Evolutionary conservation across 257 asterid genomes (phyloP).

Genomic region (Solanum gracilifrons): DNA sequence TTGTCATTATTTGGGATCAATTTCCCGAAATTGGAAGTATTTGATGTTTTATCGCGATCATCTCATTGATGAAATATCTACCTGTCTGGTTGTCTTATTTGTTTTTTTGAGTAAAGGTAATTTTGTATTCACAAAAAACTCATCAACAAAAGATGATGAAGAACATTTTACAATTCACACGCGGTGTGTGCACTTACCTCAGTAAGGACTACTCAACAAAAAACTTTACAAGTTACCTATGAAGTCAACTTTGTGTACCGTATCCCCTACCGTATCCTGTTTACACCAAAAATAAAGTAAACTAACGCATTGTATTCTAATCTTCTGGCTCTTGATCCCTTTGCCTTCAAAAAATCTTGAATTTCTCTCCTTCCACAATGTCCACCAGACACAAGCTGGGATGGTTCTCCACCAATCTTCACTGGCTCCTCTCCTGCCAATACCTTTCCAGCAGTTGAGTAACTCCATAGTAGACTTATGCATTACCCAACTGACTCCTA

Average conservation of each 20-base stretch:
- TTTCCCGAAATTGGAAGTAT: neutral
- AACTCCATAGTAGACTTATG: neutral
- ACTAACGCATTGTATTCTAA: neutral
- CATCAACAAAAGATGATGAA: neutral
- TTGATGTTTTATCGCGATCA: neutral
- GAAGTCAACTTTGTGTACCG: neutral
- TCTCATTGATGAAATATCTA: neutral
- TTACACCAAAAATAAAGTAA: neutral
- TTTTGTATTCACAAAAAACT: neutral
- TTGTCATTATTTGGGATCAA: neutral
- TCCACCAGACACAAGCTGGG: neutral
- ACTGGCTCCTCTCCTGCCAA: neutral
- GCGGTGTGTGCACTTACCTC: neutral
- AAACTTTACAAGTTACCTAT: neutral
- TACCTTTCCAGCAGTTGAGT: neutral
- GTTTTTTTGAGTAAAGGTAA: neutral
- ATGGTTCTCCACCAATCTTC: neutral
- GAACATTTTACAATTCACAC: neutral
- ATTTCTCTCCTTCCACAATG: neutral
- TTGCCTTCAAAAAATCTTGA: neutral
- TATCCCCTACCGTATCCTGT: neutral
- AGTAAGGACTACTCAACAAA: neutral
- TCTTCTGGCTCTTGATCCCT: neutral
- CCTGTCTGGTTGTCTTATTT: neutral
- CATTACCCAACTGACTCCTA: neutral